Evolutionary conservation across 148 eudicot species (phyloP).

Genomic region (Spergularia bocconei): DNA sequence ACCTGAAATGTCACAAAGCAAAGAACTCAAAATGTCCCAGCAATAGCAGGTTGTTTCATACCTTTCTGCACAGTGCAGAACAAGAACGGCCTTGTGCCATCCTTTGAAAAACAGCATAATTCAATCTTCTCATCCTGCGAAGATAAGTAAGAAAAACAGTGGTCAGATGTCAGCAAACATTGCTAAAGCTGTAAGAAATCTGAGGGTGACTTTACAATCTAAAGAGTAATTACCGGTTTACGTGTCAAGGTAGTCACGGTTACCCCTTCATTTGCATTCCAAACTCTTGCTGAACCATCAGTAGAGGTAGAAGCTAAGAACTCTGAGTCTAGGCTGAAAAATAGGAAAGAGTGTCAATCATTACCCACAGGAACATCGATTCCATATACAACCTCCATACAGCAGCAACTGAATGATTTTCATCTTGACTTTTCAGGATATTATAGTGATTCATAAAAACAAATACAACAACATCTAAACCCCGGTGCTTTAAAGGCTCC

Average conservation of each 20-base stretch:
- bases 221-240: slow-evolving; percentile 40
- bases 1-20: neutral
- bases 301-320: slow-evolving; percentile 95
- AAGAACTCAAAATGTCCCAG: neutral
- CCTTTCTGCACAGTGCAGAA: slow-evolving; percentile 84
- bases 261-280: slow-evolving; percentile 93
- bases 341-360: neutral
- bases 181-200: slow-evolving; percentile 7
- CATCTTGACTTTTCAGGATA: neutral
- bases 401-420: neutral
- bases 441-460: neutral
- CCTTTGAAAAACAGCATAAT: slow-evolving; percentile 89
- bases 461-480: too few species aligned
- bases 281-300: slow-evolving; percentile 91
- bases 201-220: neutral
- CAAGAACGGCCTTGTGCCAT: slow-evolving; percentile 94
- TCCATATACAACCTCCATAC: neutral
- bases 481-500: too few species aligned
- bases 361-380: neutral
- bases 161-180: slow-evolving; percentile 21
- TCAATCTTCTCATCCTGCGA: slow-evolving; percentile 87
- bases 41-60: slow-evolving; percentile 25
- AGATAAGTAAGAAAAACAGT: neutral
- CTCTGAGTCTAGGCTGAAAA: slow-evolving; percentile 88
- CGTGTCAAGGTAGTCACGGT: slow-evolving; percentile 69